Evolutionary conservation across 148 eudicot genomes (phyloP), one percentile per base, ranked within the genome.

Genomic region (Camellia japonica): DNA sequence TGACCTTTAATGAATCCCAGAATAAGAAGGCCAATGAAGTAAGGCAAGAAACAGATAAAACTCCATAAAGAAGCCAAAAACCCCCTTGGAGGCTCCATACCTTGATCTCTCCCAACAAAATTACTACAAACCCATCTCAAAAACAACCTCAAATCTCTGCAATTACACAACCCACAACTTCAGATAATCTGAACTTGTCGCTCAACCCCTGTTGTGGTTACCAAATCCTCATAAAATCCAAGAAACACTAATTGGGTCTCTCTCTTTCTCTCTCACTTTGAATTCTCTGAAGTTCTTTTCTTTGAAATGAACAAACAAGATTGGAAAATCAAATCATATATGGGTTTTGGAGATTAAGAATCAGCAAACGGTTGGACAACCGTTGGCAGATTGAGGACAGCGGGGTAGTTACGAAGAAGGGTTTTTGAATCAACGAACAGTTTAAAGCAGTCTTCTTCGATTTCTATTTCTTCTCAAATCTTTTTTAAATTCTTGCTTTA

Each of bases 81-180:
- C 12, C 98, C 91, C 30, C 87, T 87, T 38, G 97, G 95, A 71
- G 94, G 97, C 84, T 93, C 99, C 99, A 96, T 96, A 73, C 9
- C 67, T 68, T 47, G 18, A 16, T 64, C 79, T 68, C 77, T 15
- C 52, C 56, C 14, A 9, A 61, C 77, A 60, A 18, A 82, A 51
- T 10, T 51, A 55, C 74, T 2, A n/a, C 62, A 77, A 46, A 72
- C 70, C 83, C 74, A 43, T 68, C 49, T 68, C 65, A 52, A 16
- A 80, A 61, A n/a, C 77, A 76, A 65, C 30, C 16, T 19, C 59
- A 47, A 71, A n/a, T 63, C 2, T 62, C 75, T 10, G 51, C 79
- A 64, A 43, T 63, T 51, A 6, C 23, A 42, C 43, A 14, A 49
- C 49, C 0, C 4, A 20, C 16, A 55, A 23, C 62, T n/a, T 23